Evolutionary conservation across 768 basidiomycete species (phyloP).

Genomic region (Daedaleopsis nitida): DNA sequence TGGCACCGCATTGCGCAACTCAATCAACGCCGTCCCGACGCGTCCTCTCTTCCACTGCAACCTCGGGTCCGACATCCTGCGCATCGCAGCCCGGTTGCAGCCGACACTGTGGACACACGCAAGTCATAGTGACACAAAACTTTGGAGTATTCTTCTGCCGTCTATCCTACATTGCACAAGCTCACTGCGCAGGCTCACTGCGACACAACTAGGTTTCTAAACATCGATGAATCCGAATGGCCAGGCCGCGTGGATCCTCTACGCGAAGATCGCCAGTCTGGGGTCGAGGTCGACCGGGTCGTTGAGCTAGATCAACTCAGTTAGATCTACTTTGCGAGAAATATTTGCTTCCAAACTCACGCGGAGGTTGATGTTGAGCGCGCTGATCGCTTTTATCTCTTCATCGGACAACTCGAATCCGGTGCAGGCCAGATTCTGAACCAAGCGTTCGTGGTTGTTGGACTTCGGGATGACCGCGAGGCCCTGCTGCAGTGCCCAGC

Average conservation of each 20-base stretch:
- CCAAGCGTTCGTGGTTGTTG: slow-evolving; percentile 39
- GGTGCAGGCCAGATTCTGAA: slow-evolving; percentile 48
- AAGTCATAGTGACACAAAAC: background rate
- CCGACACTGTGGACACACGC: too few species aligned
- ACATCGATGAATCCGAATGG: background rate
- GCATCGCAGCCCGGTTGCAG: too few species aligned
- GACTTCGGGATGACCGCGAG: slow-evolving; percentile 54
- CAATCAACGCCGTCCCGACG: slow-evolving; percentile 6
- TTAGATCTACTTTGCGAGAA: background rate
- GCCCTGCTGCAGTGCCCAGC: slow-evolving; percentile 51
- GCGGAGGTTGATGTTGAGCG: slow-evolving; percentile 63
- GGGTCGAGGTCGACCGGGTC: slow-evolving; percentile 69
- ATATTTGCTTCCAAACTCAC: slow-evolving; percentile 39
- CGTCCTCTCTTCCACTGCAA: background rate
- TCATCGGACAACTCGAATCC: slow-evolving; percentile 53
- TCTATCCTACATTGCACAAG: background rate
- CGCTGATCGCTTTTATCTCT: slow-evolving; percentile 58
- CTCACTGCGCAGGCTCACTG: background rate
- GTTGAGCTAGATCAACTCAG: slow-evolving; percentile 51
- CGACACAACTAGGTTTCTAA: background rate
- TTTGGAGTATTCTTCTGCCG: background rate
- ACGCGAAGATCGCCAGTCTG: slow-evolving; percentile 72
- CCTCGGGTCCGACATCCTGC: too few species aligned
- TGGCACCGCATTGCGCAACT: slow-evolving; percentile 19
- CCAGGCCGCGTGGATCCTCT: slow-evolving; percentile 6